Conservation (phyloP, 2,329 filamentous ascomycete species). For the Aspergillus pseudoglaucus region DNA sequence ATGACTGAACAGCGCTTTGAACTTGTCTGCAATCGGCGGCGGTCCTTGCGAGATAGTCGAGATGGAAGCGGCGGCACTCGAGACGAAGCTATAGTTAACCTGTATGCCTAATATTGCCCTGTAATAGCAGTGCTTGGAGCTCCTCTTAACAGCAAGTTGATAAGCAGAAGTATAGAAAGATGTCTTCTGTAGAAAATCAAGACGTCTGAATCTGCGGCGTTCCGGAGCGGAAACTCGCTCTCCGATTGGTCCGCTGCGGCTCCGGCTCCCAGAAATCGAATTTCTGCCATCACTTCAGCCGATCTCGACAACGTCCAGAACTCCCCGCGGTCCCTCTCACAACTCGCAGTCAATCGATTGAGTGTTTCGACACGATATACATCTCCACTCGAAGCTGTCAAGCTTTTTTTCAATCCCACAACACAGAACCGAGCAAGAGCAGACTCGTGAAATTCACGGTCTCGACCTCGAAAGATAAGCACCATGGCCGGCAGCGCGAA, state of each 20-base stretch:
- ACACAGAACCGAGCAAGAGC: background rate
- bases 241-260: conserved; percentile 28
- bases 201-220: conserved; percentile 1
- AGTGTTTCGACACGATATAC: background rate
- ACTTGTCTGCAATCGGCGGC: too few species aligned
- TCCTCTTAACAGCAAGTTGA: too few species aligned
- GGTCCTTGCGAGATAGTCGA: too few species aligned
- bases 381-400: too few species aligned
- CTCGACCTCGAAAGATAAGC: conserved; percentile 1
- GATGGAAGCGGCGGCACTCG: too few species aligned
- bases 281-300: conserved; percentile 18
- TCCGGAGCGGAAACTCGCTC: conserved; percentile 17
- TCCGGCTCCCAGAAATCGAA: conserved; percentile 19
- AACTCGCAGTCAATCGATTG: background rate
- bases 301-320: background rate
- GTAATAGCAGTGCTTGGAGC: too few species aligned
- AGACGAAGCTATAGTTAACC: too few species aligned
- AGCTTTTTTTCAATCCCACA: too few species aligned
- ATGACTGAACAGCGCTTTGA: too few species aligned
- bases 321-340: background rate
- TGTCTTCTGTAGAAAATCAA: background rate
- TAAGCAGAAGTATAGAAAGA: background rate
- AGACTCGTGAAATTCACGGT: conserved; percentile 1
- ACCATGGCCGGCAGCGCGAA: conserved; percentile 77
- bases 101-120: too few species aligned